phyloP scores from a whole-genome alignment of 148 eudicot species.

The Chenopodium album region DNA sequence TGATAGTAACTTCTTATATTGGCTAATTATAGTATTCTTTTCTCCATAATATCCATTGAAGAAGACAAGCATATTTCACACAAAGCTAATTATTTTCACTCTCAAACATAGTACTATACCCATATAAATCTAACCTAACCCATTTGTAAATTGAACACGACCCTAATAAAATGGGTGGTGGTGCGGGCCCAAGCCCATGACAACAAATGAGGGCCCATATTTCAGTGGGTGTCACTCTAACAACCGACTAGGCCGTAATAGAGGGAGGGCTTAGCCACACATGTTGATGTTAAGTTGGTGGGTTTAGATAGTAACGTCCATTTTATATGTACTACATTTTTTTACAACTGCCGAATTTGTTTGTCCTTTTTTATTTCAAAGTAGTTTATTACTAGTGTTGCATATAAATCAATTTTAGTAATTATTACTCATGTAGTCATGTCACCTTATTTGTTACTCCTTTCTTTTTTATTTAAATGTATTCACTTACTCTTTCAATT shows the following conservation, averaged over 20 bases:
- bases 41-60: background rate
- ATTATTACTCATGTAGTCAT: background rate
- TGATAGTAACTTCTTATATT: background rate
- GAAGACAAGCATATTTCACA: background rate
- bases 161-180: background rate
- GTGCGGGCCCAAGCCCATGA: slow-evolving; percentile 12
- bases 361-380: background rate
- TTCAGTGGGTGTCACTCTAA: slow-evolving; percentile 1
- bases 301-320: background rate
- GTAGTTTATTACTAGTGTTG: background rate
- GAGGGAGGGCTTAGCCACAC: slow-evolving; percentile 1
- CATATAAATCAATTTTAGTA: background rate
- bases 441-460: background rate
- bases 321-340: background rate
- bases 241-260: slow-evolving; percentile 13
- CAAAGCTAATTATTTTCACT: too few species aligned
- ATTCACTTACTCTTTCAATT: too few species aligned
- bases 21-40: background rate
- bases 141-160: background rate
- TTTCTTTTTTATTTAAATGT: too few species aligned
- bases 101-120: too few species aligned
- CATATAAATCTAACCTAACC: background rate
- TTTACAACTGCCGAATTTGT: background rate
- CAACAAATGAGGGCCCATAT: background rate
- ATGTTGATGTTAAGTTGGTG: background rate